Evolutionary conservation across 768 basidiomycete species (phyloP), one percentile per base, ranked within the genome.

Genomic region (Termitomyces sp.): DNA sequence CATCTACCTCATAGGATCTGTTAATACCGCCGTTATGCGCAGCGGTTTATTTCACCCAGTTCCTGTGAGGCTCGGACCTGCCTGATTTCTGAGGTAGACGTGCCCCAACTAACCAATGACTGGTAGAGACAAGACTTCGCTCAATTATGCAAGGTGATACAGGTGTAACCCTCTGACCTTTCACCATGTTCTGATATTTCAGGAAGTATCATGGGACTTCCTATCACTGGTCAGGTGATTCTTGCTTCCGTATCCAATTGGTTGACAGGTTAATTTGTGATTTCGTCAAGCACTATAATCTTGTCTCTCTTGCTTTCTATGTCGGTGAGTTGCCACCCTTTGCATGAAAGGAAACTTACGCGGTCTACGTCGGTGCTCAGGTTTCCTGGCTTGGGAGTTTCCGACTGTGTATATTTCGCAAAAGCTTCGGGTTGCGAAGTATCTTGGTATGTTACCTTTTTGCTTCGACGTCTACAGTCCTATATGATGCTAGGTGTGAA

Each of bases 21-120:
- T 59, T 81, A 43, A 83, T 84, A 47, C 79, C 80, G 1, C 77
- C 82, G n/a, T n/a, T n/a, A n/a, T n/a, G n/a, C n/a, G n/a, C n/a
- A 1, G 81, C 83, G 3, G 84, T 86, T 12, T 87, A 86, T 67
- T 87, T 87, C 64, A 83, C 81, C 0, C 83, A 87, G 62, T 86
- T 80, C 61, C 65, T 86, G 82, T 86, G 63, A 53, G 80, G 35
- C 35, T 35, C 2, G 35, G 3, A 59, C 8, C 15, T 33, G 35
- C 1, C 14, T 31, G 26, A 19, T 44, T 15, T 31, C 10, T 10
- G 17, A 37, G 46, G 26, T 3, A 44, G 14, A 38, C 6, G 31
- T 28, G 23, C 42, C 42, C 45, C 21, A 46, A 51, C 44, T 21
- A 47, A 51, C 43, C 55, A 3, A 40, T 28, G 17, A 35, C 40